Evolutionary conservation across 495 filamentous ascomycete species (phyloP).

Genomic region (Trichocladium antarcticum): DNA sequence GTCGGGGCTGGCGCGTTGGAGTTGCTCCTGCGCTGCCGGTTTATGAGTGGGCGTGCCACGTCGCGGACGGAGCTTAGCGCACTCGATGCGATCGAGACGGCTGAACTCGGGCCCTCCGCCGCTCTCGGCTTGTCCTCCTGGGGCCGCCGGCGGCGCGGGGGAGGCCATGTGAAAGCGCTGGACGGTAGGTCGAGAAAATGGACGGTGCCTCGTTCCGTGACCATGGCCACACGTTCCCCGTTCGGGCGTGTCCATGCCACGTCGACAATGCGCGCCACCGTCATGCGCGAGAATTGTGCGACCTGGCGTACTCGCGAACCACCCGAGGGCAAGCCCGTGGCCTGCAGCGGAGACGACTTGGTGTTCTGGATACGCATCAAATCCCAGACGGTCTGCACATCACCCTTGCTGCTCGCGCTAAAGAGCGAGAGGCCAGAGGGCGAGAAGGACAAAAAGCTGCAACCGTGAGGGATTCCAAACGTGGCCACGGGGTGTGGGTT

Average conservation of each 20-base stretch:
- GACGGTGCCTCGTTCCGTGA: slow-evolving; percentile 86
- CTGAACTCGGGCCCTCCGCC: slow-evolving; percentile 35
- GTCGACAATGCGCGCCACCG: slow-evolving; percentile 78
- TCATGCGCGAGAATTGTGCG: slow-evolving; percentile 79
- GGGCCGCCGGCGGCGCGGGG: slow-evolving; percentile 52
- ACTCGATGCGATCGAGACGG: slow-evolving; percentile 45
- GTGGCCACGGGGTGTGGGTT: slow-evolving; percentile 58
- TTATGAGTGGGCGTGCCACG: slow-evolving; percentile 39
- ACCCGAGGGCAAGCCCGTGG: slow-evolving; percentile 22
- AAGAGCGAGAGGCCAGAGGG: slow-evolving; percentile 74
- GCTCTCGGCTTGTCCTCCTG: slow-evolving; percentile 31
- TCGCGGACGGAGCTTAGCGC: slow-evolving; percentile 57
- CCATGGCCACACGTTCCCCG: slow-evolving; percentile 69
- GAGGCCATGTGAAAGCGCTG: slow-evolving; percentile 80
- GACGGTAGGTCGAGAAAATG: slow-evolving; percentile 81
- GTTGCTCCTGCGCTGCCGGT: slow-evolving; percentile 40
- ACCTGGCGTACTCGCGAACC: slow-evolving; percentile 60
- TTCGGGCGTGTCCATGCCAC: slow-evolving; percentile 76
- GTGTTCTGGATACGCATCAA: slow-evolving; percentile 60
- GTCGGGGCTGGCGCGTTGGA: slow-evolving; percentile 33
- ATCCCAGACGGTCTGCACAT: slow-evolving; percentile 89
- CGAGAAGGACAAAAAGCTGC: slow-evolving; percentile 83
- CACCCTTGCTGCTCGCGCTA: slow-evolving; percentile 84
- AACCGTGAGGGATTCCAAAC: slow-evolving; percentile 71
- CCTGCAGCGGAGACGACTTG: slow-evolving; percentile 42